These are phyloP conservation scores for Argentina anserina DNA, from an alignment of 306 rosid species.

Conservation along the genomic window DNA sequence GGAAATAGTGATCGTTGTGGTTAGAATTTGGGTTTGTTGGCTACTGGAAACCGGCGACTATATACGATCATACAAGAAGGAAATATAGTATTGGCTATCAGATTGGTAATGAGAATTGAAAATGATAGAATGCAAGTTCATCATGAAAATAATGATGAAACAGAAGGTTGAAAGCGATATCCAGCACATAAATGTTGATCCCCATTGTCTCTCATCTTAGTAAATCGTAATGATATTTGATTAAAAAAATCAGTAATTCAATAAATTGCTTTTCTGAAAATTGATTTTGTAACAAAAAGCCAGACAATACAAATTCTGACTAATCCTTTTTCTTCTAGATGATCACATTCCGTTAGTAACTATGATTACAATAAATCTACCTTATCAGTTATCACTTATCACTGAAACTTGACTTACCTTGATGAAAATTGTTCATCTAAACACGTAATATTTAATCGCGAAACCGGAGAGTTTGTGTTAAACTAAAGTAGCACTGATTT, in stretches of 20 bases:
- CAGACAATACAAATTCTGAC: neutral
- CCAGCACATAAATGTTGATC: constrained; percentile 12
- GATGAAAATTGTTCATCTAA: neutral
- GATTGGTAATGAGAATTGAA: neutral
- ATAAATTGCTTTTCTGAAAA: neutral
- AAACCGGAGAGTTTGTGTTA: neutral
- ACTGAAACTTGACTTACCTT: neutral
- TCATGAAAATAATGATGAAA: neutral
- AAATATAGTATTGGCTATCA: neutral
- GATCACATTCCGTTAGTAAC: neutral
- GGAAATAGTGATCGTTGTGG: neutral
- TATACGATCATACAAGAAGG: neutral
- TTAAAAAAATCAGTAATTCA: neutral
- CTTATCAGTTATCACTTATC: no score
- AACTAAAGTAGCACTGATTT: no score
- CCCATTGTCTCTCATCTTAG: neutral
- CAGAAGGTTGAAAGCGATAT: constrained; percentile 7
- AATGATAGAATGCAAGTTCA: constrained; percentile 9
- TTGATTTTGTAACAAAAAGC: neutral
- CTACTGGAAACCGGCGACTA: no score
- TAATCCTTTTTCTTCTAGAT: neutral
- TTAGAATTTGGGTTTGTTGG: no score
- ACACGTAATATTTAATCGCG: neutral
- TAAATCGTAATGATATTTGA: neutral
- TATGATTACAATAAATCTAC: neutral